phyloP scores from a whole-genome alignment of 1,284 basidiomycete species.

The Jaminaea rosea region DNA sequence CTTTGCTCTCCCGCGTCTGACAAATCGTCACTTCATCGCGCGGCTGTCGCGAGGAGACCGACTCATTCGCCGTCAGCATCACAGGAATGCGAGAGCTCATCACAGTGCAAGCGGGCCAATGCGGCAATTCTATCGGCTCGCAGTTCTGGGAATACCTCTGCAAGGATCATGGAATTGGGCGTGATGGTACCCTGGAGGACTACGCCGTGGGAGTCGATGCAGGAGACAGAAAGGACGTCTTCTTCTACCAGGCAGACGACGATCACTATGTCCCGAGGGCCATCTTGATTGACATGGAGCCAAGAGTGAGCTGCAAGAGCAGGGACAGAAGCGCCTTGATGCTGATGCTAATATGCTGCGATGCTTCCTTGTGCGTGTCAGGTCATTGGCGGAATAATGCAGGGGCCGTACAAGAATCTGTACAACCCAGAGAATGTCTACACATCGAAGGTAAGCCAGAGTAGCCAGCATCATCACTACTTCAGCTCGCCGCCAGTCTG shows the following conservation, averaged over 20 bases:
- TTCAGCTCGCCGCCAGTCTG: too few species aligned
- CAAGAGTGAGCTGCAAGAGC: conserved; percentile 59
- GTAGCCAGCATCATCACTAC: too few species aligned
- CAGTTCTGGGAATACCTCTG: conserved; percentile 48
- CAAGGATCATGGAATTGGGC: conserved; percentile 41
- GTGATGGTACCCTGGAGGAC: conserved; percentile 44
- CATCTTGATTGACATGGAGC: conserved; percentile 94
- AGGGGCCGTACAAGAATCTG: conserved; percentile 80
- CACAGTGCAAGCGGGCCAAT: conserved; percentile 45
- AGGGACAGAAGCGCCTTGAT: background rate
- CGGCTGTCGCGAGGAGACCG: too few species aligned
- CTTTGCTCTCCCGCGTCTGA: too few species aligned
- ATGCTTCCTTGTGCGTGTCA: conserved; percentile 47
- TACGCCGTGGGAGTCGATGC: conserved; percentile 37
- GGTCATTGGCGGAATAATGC: conserved; percentile 92
- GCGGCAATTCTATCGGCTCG: conserved; percentile 46
- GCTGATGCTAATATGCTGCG: background rate
- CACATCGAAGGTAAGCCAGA: too few species aligned
- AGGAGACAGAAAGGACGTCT: conserved; percentile 88
- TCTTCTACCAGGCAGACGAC: conserved; percentile 99
- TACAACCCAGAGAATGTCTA: conserved; percentile 99
- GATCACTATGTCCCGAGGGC: conserved; percentile 98
- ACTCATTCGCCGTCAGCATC: too few species aligned
- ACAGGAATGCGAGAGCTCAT: conserved; percentile 46
- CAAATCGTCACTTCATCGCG: too few species aligned